Base-by-base conservation (phyloP, 306 rosid species). In the Alnus rubra region DNA sequence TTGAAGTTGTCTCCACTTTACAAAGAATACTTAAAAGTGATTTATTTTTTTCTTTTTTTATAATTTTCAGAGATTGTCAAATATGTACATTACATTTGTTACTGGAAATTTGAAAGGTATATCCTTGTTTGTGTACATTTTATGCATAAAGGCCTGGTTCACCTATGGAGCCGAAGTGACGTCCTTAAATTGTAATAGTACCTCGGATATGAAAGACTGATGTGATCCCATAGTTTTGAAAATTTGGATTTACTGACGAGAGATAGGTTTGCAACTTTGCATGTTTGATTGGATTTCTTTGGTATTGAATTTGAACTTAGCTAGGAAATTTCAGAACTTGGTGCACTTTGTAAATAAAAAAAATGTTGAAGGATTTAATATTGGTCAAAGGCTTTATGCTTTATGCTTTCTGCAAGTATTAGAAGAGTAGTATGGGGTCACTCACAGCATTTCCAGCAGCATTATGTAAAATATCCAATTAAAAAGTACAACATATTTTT, bases 11-110 rank as follows among this genome's bases (percentile, higher is more conserved):
- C 56, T 42, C 45, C 45, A 42, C 45, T 42, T 42, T 42, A 42
- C 45, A 42, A 42, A 42, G 45, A 42, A 42, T 42, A 42, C 45
- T 42, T 42, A 42, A 42, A 79, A 60, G 73, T 73, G 47, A 45
- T 73, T 39, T 56, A 79, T 71, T 30, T 76, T 48, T 64, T 67
- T 64, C 71, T 77, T 47, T 15, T 48, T 54, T 82, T 86, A 42
- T 84, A 79, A 33, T 79, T 80, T 76, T 79, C 79, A 85, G 64
- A 65, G 39, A 79, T 72, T 78, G 51, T 47, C 83, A 80, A 64
- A 63, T 48, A 53, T 86, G 89, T 86, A 83, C 73, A 84, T 81
- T 70, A 74, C 63, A 73, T 84, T 87, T 76, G 47, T 84, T 88
- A 72, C 52, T 82, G 77, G 78, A 65, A 77, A 71, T 50, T 45